Evolutionary conservation across 2,329 filamentous ascomycete species (phyloP).

Genomic region (Penicillium sp.): DNA sequence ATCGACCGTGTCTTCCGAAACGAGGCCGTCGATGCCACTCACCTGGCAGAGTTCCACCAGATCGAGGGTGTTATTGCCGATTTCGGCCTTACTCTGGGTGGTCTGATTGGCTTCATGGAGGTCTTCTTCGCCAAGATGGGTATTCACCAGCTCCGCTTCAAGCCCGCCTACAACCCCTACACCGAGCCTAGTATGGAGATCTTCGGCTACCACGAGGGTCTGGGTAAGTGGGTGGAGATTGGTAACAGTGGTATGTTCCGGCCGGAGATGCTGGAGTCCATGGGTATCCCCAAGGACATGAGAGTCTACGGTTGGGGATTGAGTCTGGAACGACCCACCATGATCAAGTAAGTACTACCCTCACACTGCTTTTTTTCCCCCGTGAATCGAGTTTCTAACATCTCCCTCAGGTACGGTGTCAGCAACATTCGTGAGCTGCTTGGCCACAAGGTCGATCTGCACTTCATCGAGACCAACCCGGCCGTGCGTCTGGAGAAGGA

Average conservation of each 20-base stretch:
- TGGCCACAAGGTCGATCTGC: conserved; percentile 93
- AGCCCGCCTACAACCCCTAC: conserved; percentile 95
- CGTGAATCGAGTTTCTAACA: conserved; percentile 12
- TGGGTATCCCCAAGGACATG: conserved; percentile 92
- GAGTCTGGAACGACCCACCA: conserved; percentile 90
- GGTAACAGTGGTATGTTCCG: conserved; percentile 99
- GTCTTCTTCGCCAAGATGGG: conserved; percentile 98
- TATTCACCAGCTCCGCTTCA: conserved; percentile 85
- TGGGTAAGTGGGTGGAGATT: conserved; percentile 93
- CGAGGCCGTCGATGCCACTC: conserved; percentile 94
- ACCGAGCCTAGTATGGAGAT: conserved; percentile 98
- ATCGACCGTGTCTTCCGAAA: conserved; percentile 99
- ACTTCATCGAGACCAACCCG: conserved; percentile 89
- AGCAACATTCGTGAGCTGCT: conserved; percentile 91
- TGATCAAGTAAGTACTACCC: conserved; percentile 79
- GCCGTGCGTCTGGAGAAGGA: conserved; percentile 89
- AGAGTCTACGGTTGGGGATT: conserved; percentile 93
- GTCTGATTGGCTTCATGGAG: conserved; percentile 91
- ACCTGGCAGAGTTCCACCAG: conserved; percentile 97
- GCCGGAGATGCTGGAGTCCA: conserved; percentile 93
- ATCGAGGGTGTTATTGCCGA: conserved; percentile 98
- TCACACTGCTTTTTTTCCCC: conserved; percentile 16
- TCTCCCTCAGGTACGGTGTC: conserved; percentile 64
- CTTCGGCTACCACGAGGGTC: conserved; percentile 89
- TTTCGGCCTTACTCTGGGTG: conserved; percentile 89